Base-by-base conservation (phyloP, 441 rosid genomes). In the Populus tomentosa region DNA sequence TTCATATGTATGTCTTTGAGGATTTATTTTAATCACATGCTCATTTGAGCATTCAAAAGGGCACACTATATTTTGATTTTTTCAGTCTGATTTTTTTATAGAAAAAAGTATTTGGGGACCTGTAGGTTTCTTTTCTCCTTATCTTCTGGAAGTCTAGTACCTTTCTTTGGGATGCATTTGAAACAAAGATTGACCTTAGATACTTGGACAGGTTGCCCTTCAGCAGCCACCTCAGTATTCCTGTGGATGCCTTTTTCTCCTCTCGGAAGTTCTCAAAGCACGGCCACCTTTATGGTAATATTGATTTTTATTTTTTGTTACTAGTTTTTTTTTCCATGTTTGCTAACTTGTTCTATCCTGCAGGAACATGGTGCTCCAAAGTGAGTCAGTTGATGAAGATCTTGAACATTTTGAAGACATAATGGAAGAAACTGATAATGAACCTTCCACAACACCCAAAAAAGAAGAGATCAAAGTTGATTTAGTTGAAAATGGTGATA, bases 221-320 rank as follows among this genome's bases (percentile, higher is more conserved):
- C 99, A 93, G 81, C 98, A 90, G 87, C 98, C 98, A 33, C 93
- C 99, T 72, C 95, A 94, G 68, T 90, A 87, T 86, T 91, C 98
- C 46, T 96, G 99, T 77, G 99, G 97, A 79, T 96, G 89, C 85
- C 92, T 96, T 59, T 94, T 96, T 86, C 96, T 92, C 76, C 87
- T 96, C 35, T 96, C 99, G 28, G 99, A 96, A 85, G 93, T 94
- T 76, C 95, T 94, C 73, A 96, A 91, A 87, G 90, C 97, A 67
- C 89, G 95, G 71, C 94, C 96, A 0, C 96, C 91, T 75, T 84
- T 96, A 70, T 95, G 98, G 98, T 95, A 88, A 78, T 80, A 38
- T 75, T 70, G 42, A 69, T 73, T 73, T 78, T 33, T 24, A 59
- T 53, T 26, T 67, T 24, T 7, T 16, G 32, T 21, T 53, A 20